These are phyloP conservation scores for Stagonosporopsis tanaceti DNA, from an alignment of 2,329 filamentous ascomycete species.

Conservation along the genomic window DNA sequence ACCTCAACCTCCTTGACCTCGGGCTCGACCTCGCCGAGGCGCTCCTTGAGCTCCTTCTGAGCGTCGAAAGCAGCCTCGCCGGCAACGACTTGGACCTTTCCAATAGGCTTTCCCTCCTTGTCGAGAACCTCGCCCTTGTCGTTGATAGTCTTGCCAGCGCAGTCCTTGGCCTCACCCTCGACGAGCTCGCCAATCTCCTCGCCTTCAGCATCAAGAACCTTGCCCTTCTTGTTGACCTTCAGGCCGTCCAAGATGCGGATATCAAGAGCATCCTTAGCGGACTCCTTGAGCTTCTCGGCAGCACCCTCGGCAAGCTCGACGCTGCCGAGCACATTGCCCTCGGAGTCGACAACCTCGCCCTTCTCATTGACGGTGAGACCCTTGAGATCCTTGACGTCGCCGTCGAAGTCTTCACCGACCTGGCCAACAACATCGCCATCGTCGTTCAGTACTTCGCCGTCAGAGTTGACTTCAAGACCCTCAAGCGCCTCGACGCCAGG, in stretches of 20 bases:
- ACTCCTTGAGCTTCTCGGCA: constrained; percentile 56
- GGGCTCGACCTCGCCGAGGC: constrained; percentile 55
- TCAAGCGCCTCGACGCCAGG: constrained; percentile 61
- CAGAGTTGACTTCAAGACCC: constrained; percentile 60
- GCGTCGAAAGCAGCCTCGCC: constrained; percentile 61
- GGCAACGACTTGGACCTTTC: constrained; percentile 58
- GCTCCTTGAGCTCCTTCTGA: constrained; percentile 56
- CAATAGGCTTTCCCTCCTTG: constrained; percentile 60
- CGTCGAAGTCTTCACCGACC: constrained; percentile 54
- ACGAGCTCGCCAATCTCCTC: constrained; percentile 60
- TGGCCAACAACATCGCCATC: constrained; percentile 60
- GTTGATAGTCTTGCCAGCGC: constrained; percentile 59
- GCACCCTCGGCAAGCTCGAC: constrained; percentile 60
- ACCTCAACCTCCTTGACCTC: constrained; percentile 52
- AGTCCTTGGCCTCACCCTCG: constrained; percentile 55
- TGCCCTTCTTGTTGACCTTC: constrained; percentile 66
- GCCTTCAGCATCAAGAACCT: constrained; percentile 60
- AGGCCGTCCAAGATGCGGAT: constrained; percentile 60
- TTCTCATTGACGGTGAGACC: constrained; percentile 60
- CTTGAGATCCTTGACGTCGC: constrained; percentile 54
- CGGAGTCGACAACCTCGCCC: constrained; percentile 59
- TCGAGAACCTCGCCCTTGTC: constrained; percentile 61
- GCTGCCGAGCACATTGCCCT: constrained; percentile 60
- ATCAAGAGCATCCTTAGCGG: constrained; percentile 52
- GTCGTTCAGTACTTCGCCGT: constrained; percentile 59